Base-by-base conservation (phyloP, 306 rosid species). In the Carpinus fangiana region DNA sequence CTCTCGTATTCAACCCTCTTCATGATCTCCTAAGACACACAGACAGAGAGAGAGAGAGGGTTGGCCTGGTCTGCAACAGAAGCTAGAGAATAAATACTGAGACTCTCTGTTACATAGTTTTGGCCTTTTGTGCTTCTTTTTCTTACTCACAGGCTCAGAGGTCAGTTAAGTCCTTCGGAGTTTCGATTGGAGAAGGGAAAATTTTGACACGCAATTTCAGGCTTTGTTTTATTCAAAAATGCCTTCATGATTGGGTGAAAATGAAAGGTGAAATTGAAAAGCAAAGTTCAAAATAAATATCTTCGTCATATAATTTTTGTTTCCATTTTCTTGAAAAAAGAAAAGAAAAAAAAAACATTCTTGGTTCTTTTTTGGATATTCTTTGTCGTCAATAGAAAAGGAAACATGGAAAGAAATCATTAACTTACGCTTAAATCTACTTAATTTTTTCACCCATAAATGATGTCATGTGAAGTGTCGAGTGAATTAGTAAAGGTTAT, bases 221-320 rank as follows among this genome's bases (percentile, higher is more conserved):
- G 81, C 67, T 76, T 48, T 66, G 74, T 48, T 81, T 56, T 71
- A 76, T 89, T 92, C 89, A 88, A 90, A 88, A 70, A 51, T 70
- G 88, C 62, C 43, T 89, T 84, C 85, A 88, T 94, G 83, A 92
- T 87, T 89, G 96, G 89, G 89, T 84, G 89, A 91, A 91, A 90
- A 85, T 73, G 80, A 84, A 81, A 83, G 89, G 79, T 82, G 83
- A 84, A 84, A 76, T 72, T 65, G 26, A 54, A 75, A 65, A 56
- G 74, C 73, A 16, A 74, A 12, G 81, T 76, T 80, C 73, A 64
- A 76, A 74, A 23, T 59, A 52, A 48, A 59, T 38, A 76, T 74
- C 73, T 71, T 73, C 76, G 67, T 74, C 87, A 78, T 74, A 89
- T 87, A 83, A 86, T 82, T 87, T 41, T 38, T 5, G 75, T 82